Evolutionary conservation across 129 eudicot species (phyloP).

Genomic region (Flaveria robusta): DNA sequence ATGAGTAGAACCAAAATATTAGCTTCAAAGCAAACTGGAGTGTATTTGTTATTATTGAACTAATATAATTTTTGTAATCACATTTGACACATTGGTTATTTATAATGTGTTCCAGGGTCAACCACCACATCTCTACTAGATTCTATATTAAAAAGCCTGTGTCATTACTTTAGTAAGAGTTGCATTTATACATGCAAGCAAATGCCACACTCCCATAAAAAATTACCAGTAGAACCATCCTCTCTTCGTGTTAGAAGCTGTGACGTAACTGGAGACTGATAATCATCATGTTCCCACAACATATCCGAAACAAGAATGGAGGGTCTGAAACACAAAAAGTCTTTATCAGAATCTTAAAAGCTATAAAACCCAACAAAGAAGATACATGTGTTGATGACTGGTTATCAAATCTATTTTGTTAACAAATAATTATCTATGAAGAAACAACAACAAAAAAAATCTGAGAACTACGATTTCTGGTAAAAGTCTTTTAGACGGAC

Average conservation of each 20-base stretch:
- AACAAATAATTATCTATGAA: background rate
- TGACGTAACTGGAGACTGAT: slow-evolving; percentile 44
- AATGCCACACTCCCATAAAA: slow-evolving; percentile 6
- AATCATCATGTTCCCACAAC: slow-evolving; percentile 66
- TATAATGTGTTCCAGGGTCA: background rate
- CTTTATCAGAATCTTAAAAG: background rate
- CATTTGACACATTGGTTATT: background rate
- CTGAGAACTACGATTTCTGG: background rate
- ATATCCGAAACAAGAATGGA: slow-evolving; percentile 84
- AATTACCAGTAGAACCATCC: slow-evolving; percentile 55
- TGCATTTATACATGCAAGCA: background rate
- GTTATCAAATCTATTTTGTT: background rate
- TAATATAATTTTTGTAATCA: background rate
- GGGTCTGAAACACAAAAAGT: slow-evolving; percentile 62
- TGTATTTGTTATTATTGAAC: background rate
- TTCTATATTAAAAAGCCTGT: background rate
- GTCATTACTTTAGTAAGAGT: background rate
- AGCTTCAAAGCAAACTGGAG: background rate
- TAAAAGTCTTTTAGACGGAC: slow-evolving; percentile 47
- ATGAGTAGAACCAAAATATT: background rate
- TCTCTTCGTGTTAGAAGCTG: slow-evolving; percentile 52
- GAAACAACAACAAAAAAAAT: background rate
- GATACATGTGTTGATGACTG: background rate
- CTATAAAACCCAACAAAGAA: background rate
- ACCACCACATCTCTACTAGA: background rate